These are phyloP conservation scores for Sextonia rubra DNA, from an alignment of 164 flowering plant species.

Conservation along the genomic window DNA sequence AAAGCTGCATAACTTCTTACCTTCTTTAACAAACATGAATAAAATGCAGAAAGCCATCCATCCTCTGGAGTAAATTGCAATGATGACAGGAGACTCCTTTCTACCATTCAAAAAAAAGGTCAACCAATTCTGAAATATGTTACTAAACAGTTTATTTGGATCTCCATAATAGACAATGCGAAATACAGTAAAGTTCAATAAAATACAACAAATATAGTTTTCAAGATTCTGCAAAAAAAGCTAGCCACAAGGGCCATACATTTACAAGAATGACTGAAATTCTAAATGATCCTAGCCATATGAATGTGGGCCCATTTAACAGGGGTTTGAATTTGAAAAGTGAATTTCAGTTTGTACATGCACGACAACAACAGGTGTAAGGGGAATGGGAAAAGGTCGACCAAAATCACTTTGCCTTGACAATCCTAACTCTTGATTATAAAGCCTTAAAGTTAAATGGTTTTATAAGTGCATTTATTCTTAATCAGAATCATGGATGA, in stretches of 20 bases:
- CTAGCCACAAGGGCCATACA: not conserved
- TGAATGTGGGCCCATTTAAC: no score
- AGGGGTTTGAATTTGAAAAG: no score
- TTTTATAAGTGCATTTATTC: no score
- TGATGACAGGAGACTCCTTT: conserved; percentile 60
- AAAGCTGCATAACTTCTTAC: conserved; percentile 27
- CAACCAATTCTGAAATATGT: conserved; percentile 24
- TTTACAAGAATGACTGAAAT: no score
- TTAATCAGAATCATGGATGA: no score
- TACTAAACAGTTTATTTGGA: conserved; percentile 8
- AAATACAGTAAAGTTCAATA: not conserved
- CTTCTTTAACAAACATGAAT: conserved; percentile 87
- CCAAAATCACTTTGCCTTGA: no score
- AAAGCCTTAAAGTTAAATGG: no score
- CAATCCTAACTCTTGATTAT: no score
- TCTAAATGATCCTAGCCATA: no score
- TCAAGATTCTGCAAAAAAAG: not conserved
- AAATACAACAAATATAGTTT: not conserved
- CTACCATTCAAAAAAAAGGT: conserved; percentile 13
- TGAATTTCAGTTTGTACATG: no score
- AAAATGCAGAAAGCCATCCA: conserved; percentile 87
- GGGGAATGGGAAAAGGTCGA: no score
- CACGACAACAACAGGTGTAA: no score
- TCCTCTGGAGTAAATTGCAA: conserved; percentile 82
- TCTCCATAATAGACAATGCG: not conserved